Evolutionary conservation across 805 yeast species (phyloP).

Genomic region (Candida sphagnicola): DNA sequence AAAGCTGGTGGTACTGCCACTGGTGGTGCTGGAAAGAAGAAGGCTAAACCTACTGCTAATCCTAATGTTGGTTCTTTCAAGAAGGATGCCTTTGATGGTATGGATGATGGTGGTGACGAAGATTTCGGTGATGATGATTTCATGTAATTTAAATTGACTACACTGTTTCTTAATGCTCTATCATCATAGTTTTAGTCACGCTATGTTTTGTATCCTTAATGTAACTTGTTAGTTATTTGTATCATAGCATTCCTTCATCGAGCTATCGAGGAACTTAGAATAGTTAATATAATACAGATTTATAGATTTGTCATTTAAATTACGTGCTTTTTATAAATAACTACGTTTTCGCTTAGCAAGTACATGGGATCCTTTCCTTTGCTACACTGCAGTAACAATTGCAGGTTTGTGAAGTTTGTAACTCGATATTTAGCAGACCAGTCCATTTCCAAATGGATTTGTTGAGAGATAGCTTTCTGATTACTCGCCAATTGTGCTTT

Average conservation of each 20-base stretch:
- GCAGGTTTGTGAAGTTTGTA: background rate
- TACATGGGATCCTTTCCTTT: background rate
- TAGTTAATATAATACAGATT: too few relatives aligned
- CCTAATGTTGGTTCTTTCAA: constrained; percentile 53
- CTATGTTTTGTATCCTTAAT: background rate
- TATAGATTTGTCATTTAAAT: too few relatives aligned
- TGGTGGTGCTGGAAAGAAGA: constrained; percentile 94
- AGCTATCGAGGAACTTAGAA: background rate
- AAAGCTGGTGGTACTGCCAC: constrained; percentile 82
- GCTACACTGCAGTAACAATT: background rate
- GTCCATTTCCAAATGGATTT: background rate
- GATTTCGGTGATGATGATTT: constrained; percentile 80
- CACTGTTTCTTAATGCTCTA: background rate
- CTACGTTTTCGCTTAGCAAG: background rate
- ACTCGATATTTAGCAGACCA: background rate
- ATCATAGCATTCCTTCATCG: background rate
- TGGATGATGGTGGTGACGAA: constrained; percentile 44
- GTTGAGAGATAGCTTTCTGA: too few relatives aligned
- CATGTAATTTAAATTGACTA: constrained; percentile 49
- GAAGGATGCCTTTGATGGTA: constrained; percentile 61
- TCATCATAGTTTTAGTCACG: background rate
- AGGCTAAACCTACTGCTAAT: constrained; percentile 78
- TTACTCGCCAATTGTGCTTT: too few relatives aligned
- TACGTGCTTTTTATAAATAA: background rate
- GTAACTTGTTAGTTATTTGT: background rate